phyloP scores from a whole-genome alignment of 768 basidiomycete genomes.

The Lactarius trivialis region DNA sequence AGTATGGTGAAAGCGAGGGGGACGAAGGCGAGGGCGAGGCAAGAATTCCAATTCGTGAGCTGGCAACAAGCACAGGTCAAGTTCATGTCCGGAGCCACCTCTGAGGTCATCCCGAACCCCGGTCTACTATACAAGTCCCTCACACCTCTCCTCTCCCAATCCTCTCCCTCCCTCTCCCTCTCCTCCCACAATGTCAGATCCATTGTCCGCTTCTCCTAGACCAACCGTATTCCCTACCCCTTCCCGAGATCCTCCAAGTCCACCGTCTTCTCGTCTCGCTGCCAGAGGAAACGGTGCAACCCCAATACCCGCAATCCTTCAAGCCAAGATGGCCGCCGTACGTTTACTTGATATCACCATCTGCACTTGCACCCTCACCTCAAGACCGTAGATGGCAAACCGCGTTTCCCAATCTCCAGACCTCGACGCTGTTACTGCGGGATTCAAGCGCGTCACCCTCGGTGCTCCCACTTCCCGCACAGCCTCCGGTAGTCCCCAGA shows the following conservation, averaged over 20 bases:
- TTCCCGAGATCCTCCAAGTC: slow-evolving; percentile 19
- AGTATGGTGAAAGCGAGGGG: slow-evolving; percentile 27
- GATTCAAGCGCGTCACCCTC: slow-evolving; percentile 35
- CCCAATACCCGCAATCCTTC: slow-evolving; percentile 82
- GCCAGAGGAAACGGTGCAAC: slow-evolving; percentile 41
- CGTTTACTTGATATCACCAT: slow-evolving; percentile 25
- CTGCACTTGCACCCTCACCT: slow-evolving; percentile 15
- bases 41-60: background rate
- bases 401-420: slow-evolving; percentile 31
- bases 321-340: slow-evolving; percentile 92
- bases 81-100: background rate
- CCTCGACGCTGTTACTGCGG: slow-evolving; percentile 38
- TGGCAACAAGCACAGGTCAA: background rate
- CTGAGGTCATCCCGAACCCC: slow-evolving; percentile 13
- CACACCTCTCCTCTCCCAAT: background rate
- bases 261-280: slow-evolving; percentile 32
- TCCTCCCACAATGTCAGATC: slow-evolving; percentile 26
- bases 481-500: slow-evolving; percentile 30
- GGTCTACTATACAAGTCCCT: slow-evolving; percentile 6
- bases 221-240: slow-evolving; percentile 16
- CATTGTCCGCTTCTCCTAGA: slow-evolving; percentile 20
- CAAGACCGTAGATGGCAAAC: slow-evolving; percentile 41
- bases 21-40: background rate
- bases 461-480: slow-evolving; percentile 19
- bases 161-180: slow-evolving; percentile 21